phyloP scores from a whole-genome alignment of 345 rosid species.

The Trapa incisa region DNA sequence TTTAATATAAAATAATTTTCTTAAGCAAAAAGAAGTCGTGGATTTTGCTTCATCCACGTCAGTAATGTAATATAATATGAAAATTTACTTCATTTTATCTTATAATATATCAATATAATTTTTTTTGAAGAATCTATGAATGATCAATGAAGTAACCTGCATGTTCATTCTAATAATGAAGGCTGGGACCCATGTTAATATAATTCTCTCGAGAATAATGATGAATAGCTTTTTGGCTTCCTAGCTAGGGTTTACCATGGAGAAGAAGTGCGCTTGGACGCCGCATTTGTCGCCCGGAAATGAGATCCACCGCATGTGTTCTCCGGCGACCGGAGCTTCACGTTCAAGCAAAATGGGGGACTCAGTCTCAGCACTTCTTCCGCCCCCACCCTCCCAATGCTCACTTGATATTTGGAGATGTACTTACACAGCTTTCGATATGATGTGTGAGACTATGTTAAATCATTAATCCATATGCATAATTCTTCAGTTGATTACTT shows the following conservation, averaged over 20 bases:
- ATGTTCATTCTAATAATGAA: too few species aligned
- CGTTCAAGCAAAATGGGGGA: constrained; percentile 13
- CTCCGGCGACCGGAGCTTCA: constrained; percentile 16
- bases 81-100: background rate
- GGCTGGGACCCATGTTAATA: constrained; percentile 1
- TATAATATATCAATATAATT: background rate
- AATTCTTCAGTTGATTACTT: too few species aligned
- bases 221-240: background rate
- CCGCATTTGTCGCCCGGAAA: constrained; percentile 28
- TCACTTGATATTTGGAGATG: background rate
- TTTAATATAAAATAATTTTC: too few species aligned
- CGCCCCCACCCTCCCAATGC: background rate
- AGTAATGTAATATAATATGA: too few species aligned
- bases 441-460: background rate
- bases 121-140: too few species aligned
- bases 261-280: background rate
- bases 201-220: too few species aligned
- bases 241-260: background rate
- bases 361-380: too few species aligned
- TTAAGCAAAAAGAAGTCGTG: too few species aligned
- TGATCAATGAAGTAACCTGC: background rate
- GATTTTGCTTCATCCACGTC: too few species aligned
- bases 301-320: constrained; percentile 28
- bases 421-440: too few species aligned
- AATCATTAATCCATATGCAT: too few species aligned